These are phyloP conservation scores for Nematocida ausubeli DNA, from an alignment of 371 early-diverging fungal genomes.

Conservation along the genomic window DNA sequence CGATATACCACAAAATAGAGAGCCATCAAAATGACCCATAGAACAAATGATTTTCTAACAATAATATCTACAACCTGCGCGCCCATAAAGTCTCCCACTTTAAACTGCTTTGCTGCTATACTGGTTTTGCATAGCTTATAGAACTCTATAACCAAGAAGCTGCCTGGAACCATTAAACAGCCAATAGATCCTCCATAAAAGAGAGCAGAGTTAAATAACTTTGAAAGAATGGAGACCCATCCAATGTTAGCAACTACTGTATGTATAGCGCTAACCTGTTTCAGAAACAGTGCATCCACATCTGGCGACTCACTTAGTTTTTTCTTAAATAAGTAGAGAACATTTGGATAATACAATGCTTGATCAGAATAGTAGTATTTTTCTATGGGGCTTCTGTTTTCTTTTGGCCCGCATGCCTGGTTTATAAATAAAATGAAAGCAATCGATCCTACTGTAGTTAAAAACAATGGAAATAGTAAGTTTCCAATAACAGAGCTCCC, in stretches of 20 bases:
- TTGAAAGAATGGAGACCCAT: neutral
- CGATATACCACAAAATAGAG: neutral
- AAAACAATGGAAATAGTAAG: neutral
- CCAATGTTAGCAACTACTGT: neutral
- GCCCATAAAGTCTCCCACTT: neutral
- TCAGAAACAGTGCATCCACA: neutral
- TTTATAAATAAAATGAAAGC: too few relatives aligned
- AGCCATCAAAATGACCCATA: neutral
- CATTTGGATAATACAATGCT: neutral
- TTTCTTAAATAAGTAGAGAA: neutral
- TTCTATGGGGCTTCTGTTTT: too few relatives aligned
- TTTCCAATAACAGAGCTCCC: neutral
- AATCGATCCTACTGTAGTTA: neutral
- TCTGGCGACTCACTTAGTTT: neutral
- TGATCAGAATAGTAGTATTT: neutral
- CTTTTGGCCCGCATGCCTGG: too few relatives aligned
- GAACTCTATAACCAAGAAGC: neutral
- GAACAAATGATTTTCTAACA: neutral
- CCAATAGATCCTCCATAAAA: neutral
- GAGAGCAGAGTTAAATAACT: too few relatives aligned
- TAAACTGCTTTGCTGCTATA: neutral
- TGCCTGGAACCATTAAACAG: neutral
- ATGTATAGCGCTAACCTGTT: neutral
- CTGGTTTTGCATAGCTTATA: constrained; percentile 3
- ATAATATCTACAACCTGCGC: neutral